Conservation (phyloP, 2,329 filamentous ascomycete species). For the Fusarium goolgardi region DNA sequence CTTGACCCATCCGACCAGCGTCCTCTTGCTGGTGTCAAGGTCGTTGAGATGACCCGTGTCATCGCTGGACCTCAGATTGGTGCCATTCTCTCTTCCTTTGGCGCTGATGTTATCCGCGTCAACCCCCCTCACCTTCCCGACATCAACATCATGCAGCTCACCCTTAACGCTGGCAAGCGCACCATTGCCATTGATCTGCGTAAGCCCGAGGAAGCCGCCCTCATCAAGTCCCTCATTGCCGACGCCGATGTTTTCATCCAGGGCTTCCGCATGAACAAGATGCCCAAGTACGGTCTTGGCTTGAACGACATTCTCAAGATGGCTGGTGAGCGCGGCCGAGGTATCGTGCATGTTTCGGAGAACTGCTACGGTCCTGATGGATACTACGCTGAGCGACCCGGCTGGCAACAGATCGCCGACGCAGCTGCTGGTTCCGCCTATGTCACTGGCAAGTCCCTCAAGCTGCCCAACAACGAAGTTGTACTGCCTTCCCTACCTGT, state of each 20-base stretch:
- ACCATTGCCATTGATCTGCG: slow-evolving; percentile 24
- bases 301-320: slow-evolving; percentile 21
- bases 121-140: slow-evolving; percentile 20
- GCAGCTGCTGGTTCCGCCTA: slow-evolving; percentile 23
- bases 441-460: slow-evolving; percentile 11
- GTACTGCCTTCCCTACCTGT: slow-evolving; percentile 45
- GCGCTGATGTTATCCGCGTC: slow-evolving; percentile 14
- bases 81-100: slow-evolving; percentile 14
- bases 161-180: slow-evolving; percentile 23
- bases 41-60: slow-evolving; percentile 26
- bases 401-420: slow-evolving; percentile 76
- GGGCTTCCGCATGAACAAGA: slow-evolving; percentile 29
- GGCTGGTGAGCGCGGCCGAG: slow-evolving; percentile 59
- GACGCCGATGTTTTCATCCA: slow-evolving; percentile 25
- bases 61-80: slow-evolving; percentile 26
- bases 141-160: slow-evolving; percentile 25
- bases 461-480: slow-evolving; percentile 20
- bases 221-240: slow-evolving; percentile 11
- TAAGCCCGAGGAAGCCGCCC: slow-evolving; percentile 5
- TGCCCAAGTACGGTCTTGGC: slow-evolving; percentile 23
- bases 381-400: slow-evolving; percentile 69
- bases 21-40: slow-evolving; percentile 6
- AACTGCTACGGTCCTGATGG: slow-evolving; percentile 71
- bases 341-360: slow-evolving; percentile 73
- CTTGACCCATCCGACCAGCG: neutral